phyloP scores from a whole-genome alignment of 805 yeast genomes.

The Kockiozyma suomiensis region DNA sequence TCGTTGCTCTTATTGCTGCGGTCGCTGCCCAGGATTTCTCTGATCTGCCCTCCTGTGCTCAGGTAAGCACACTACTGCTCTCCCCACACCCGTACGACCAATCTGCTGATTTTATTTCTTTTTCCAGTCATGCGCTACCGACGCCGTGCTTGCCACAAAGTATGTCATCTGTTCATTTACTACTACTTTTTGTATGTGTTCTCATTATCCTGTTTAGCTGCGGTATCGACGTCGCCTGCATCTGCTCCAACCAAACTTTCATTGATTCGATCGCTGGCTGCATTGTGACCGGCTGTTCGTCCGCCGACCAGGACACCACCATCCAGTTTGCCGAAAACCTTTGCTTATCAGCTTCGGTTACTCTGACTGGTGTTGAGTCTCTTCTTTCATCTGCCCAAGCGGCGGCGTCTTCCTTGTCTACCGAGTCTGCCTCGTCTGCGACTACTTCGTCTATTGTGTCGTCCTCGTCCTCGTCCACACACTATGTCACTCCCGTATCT shows the following conservation, averaged over 20 bases:
- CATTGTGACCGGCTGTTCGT: slow-evolving; percentile 15
- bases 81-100: neutral
- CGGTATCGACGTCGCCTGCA: slow-evolving; percentile 21
- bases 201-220: neutral
- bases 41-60: slow-evolving; percentile 25
- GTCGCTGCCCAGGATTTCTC: slow-evolving; percentile 20
- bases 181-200: neutral
- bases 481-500: too few relatives aligned
- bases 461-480: neutral
- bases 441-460: neutral
- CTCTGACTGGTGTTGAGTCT: slow-evolving; percentile 19
- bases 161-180: neutral
- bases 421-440: neutral
- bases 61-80: neutral
- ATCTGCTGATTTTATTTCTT: neutral
- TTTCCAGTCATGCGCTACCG: slow-evolving; percentile 17
- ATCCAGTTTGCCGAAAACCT: slow-evolving; percentile 25
- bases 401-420: slow-evolving; percentile 6
- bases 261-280: slow-evolving; percentile 22
- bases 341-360: slow-evolving; percentile 27
- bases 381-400: slow-evolving; percentile 16
- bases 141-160: slow-evolving; percentile 17
- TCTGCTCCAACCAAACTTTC: slow-evolving; percentile 20
- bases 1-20: slow-evolving; percentile 13
- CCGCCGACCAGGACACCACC: slow-evolving; percentile 29